phyloP scores from a whole-genome alignment of 148 eudicot genomes.

The Nepenthes mirabilis region DNA sequence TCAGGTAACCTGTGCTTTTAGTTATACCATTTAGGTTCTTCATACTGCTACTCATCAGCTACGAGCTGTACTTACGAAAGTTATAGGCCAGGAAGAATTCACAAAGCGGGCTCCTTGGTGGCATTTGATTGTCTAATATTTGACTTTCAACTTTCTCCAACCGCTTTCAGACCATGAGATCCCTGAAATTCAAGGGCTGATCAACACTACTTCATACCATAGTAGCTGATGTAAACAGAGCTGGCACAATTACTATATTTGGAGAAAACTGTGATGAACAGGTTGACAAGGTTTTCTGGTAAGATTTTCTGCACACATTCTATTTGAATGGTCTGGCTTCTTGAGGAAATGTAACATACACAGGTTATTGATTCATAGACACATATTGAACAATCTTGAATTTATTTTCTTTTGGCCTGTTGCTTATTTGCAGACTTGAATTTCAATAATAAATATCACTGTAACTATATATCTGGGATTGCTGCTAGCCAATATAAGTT shows the following conservation, averaged over 20 bases:
- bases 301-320: background rate
- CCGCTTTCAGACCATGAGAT: slow-evolving; percentile 62
- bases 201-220: slow-evolving; percentile 67
- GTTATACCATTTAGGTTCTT: slow-evolving; percentile 44
- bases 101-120: slow-evolving; percentile 46
- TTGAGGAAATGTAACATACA: background rate
- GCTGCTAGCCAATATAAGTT: too few relatives aligned
- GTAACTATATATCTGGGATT: too few relatives aligned
- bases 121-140: slow-evolving; percentile 81
- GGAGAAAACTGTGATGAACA: slow-evolving; percentile 94
- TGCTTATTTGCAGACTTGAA: too few relatives aligned
- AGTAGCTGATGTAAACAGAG: slow-evolving; percentile 72
- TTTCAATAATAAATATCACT: too few relatives aligned
- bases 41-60: slow-evolving; percentile 97
- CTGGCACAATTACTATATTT: slow-evolving; percentile 95
- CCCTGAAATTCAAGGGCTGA: slow-evolving; percentile 44
- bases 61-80: slow-evolving; percentile 87
- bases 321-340: background rate
- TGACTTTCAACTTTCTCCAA: slow-evolving; percentile 78
- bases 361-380: background rate
- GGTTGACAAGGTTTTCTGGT: slow-evolving; percentile 17
- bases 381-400: background rate
- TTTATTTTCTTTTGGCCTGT: background rate
- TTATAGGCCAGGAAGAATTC: slow-evolving; percentile 78
- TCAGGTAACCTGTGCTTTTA: background rate